phyloP scores from a whole-genome alignment of 768 basidiomycete species.

The Calocybe gangraenosa region DNA sequence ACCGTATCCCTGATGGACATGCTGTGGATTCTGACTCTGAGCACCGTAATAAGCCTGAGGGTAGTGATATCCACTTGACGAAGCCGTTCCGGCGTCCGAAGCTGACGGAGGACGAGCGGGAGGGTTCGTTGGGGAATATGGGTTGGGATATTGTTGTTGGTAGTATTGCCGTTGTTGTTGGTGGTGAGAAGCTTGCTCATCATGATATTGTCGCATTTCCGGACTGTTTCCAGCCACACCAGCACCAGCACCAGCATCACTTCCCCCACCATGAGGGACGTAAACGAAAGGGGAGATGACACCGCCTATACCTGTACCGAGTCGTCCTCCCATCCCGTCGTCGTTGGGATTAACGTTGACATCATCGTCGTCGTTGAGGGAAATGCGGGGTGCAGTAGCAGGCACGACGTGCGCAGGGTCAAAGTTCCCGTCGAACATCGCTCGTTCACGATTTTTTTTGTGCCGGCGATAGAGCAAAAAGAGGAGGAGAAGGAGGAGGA shows the following conservation, averaged over 20 bases:
- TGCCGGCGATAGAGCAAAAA: conserved; percentile 26
- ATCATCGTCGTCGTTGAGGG: conserved; percentile 11
- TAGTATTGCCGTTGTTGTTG: neutral
- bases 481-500: conserved; percentile 20
- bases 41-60: too few species aligned
- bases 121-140: conserved; percentile 4
- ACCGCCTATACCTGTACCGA: conserved; percentile 26
- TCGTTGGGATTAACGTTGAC: conserved; percentile 17
- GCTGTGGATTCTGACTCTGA: too few species aligned
- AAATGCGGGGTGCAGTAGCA: conserved; percentile 13
- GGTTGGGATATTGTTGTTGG: neutral
- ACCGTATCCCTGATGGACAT: too few species aligned
- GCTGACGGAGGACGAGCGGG: neutral
- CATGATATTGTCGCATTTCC: conserved; percentile 3
- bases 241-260: too few species aligned
- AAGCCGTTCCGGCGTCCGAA: conserved; percentile 5
- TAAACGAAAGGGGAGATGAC: conserved; percentile 31
- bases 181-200: neutral
- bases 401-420: conserved; percentile 28
- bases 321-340: conserved; percentile 32
- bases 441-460: conserved; percentile 16
- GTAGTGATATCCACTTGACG: neutral
- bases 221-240: neutral
- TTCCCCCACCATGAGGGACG: conserved; percentile 5
- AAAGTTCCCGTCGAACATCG: conserved; percentile 37